phyloP scores from a whole-genome alignment of 495 filamentous ascomycete genomes.

The Tuber aestivum region DNA sequence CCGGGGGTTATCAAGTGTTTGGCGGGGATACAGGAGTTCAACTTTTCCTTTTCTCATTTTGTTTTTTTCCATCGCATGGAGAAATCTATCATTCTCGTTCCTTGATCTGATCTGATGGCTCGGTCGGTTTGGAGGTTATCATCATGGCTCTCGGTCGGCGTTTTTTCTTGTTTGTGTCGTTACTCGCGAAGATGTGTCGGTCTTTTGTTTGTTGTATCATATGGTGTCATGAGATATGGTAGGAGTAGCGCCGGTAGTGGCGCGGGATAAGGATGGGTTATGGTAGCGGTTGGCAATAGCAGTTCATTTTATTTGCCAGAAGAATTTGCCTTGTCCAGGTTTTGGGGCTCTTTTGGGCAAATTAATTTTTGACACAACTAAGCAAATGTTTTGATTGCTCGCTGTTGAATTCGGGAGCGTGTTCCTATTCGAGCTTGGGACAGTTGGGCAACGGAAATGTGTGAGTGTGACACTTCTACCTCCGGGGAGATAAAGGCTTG shows the following conservation, averaged over 20 bases:
- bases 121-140: not conserved
- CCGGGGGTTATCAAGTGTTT: conserved; percentile 18
- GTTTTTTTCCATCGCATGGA: not conserved
- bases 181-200: not conserved
- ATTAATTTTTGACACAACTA: not conserved
- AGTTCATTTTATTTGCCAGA: not conserved
- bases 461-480: not conserved
- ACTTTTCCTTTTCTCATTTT: conserved; percentile 24
- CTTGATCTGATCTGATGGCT: not conserved
- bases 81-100: not conserved
- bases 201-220: not conserved
- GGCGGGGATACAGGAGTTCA: conserved; percentile 36
- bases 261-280: not conserved
- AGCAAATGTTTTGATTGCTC: not conserved
- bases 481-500: not conserved
- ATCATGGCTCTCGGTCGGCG: not conserved
- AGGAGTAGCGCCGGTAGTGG: not conserved
- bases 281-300: not conserved
- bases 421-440: not conserved
- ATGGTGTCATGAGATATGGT: not conserved
- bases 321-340: not conserved
- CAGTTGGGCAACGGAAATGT: not conserved
- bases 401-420: not conserved
- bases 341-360: conserved; percentile 1
- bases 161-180: not conserved